These are phyloP conservation scores for Scleroderma citrinum DNA, from an alignment of 768 basidiomycete genomes.

Conservation along the genomic window DNA sequence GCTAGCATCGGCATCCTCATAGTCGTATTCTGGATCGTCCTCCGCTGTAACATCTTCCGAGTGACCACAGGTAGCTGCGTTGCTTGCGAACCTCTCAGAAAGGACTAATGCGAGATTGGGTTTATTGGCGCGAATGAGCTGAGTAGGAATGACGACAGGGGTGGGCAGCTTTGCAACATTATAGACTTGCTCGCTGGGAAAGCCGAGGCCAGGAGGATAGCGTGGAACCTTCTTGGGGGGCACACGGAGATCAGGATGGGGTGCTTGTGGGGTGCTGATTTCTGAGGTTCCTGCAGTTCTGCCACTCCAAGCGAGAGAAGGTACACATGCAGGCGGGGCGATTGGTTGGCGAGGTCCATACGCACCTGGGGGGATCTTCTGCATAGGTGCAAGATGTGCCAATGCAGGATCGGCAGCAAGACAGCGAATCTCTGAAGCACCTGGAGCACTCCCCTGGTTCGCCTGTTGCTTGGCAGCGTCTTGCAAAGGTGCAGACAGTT, in stretches of 20 bases:
- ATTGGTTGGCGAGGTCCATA: no score
- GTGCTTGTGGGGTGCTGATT: neutral
- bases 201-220: constrained; percentile 5
- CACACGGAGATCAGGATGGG: neutral
- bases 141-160: neutral
- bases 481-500: neutral
- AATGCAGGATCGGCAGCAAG: neutral
- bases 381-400: neutral
- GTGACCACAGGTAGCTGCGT: neutral
- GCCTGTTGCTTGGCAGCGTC: neutral
- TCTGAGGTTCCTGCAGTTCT: neutral
- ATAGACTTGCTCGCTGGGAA: neutral
- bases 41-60: neutral
- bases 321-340: neutral
- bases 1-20: neutral
- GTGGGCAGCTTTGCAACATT: neutral
- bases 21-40: neutral
- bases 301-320: neutral
- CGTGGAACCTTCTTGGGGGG: neutral
- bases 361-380: neutral
- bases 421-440: neutral
- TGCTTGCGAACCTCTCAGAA: neutral
- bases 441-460: neutral
- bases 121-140: neutral
- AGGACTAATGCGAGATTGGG: neutral